Base-by-base conservation (phyloP, 176 grass and related monocot species). In the Aegilops tauschii region DNA sequence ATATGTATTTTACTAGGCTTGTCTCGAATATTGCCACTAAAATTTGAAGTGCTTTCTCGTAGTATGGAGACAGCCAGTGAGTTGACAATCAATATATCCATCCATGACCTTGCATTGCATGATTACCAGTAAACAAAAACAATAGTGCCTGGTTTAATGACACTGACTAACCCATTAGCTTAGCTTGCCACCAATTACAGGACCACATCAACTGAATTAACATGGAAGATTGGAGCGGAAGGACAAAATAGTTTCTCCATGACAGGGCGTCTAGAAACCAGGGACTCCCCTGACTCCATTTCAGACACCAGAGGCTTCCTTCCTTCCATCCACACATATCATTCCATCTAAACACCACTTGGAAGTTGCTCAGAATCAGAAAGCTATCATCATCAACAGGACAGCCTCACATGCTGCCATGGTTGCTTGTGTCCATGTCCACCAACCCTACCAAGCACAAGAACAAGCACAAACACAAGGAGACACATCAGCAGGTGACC, bases 401-500 rank as follows among this genome's bases (percentile, higher is more conserved):
- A 77, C 83, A 82, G 63, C 70, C n/a, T 49, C 78, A 86, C n/a
- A n/a, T n/a, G n/a, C n/a, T n/a, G n/a, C n/a, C n/a, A n/a, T n/a
- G n/a, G n/a, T n/a, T 30, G 29, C 29, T 30, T 30, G 29, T 30
- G 29, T 30, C 29, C 29, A 30, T 82, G 63, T 17, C 83, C 83
- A 86, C 78, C 83, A 78, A 82, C 83, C 78, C 88, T 86, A 61
- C 18, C 77, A 83, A 54, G 50, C 14, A 45, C 44, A 45, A 45
- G 44, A 13, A 45, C 11, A 45, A 77, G 61, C 61, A 63, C 29
- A 89, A 74, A 12, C 32, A 65, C 45, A 85, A 75, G 44, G 23
- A 75, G 76, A 85, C 82, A 85, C 44, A 25, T 89, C 77, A 85
- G 58, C 82, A 35, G 29, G 66, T 70, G 78, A 82, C 49, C 69